Percentiles rank a stretch among this genome's conserved stretches.
Conservation (phyloP, 371 early-diverging fungal genomes). For the Mucor indicus region DNA sequence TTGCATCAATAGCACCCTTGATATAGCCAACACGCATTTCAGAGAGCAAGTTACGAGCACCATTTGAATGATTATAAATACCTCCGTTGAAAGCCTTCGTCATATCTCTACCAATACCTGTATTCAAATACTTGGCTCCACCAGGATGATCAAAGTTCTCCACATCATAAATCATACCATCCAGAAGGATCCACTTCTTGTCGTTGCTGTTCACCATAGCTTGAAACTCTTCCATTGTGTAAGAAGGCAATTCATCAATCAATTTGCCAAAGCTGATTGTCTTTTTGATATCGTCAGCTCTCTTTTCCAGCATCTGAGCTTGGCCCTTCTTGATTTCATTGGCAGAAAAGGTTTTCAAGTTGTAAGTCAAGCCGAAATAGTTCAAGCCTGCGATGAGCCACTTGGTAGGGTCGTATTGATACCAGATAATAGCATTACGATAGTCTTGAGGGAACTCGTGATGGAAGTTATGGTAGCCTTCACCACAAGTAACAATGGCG, state of each 20-base stretch:
- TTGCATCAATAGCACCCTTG: constrained; percentile 13
- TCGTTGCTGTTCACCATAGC: constrained; percentile 46
- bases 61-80: constrained; percentile 83
- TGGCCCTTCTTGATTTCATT: constrained; percentile 90
- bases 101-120: constrained; percentile 80
- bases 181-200: constrained; percentile 82
- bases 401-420: constrained; percentile 96
- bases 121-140: constrained; percentile 73
- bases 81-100: constrained; percentile 86
- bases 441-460: constrained; percentile 96
- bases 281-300: constrained; percentile 56
- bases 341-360: constrained; percentile 84
- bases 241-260: constrained; percentile 67
- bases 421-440: constrained; percentile 87
- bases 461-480: constrained; percentile 90
- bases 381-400: constrained; percentile 78
- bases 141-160: constrained; percentile 91
- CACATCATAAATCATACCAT: constrained; percentile 89
- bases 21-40: constrained; percentile 72
- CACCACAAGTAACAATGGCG: constrained; percentile 79
- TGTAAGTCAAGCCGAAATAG: constrained; percentile 72
- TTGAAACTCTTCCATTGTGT: constrained; percentile 73
- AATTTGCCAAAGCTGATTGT: constrained; percentile 74
- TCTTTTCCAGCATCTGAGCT: constrained; percentile 82
- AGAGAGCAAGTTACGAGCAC: constrained; percentile 76